Evolutionary conservation across 129 eudicot species (phyloP).

Genomic region (Flaveria ramosissima): DNA sequence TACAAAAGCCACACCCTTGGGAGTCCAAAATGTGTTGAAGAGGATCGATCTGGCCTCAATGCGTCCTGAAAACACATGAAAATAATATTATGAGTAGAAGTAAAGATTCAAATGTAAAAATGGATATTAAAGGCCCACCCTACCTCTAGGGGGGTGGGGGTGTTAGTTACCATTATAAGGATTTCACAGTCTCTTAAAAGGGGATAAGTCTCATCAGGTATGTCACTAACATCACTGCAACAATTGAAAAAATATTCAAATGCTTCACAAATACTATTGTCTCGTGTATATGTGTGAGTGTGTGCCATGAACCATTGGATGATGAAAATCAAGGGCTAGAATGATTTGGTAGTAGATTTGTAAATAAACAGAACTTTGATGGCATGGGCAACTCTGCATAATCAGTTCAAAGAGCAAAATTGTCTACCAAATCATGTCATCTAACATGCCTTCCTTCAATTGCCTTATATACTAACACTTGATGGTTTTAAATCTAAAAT

Average conservation of each 20-base stretch:
- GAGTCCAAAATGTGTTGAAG: conserved; percentile 97
- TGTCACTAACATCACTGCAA: conserved; percentile 92
- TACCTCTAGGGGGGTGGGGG: conserved; percentile 7
- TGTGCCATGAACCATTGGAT: not conserved
- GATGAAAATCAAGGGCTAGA: not conserved
- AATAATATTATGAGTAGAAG: not conserved
- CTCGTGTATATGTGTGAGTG: not conserved
- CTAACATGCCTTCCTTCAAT: not conserved
- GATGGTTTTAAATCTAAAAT: not conserved
- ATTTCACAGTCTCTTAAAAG: conserved; percentile 87
- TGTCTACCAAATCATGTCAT: not conserved
- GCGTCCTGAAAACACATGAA: conserved; percentile 63
- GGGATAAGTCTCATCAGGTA: conserved; percentile 93
- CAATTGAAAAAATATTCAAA: conserved; percentile 18
- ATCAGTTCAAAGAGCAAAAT: not conserved
- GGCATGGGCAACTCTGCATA: conserved; percentile 2
- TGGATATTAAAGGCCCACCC: not conserved
- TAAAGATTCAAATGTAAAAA: not conserved
- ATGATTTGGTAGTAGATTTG: not conserved
- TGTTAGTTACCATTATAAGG: conserved; percentile 65
- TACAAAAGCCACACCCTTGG: conserved; percentile 54
- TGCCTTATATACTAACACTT: not conserved
- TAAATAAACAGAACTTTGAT: not conserved
- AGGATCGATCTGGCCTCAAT: conserved; percentile 85
- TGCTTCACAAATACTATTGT: not conserved